A percentile compares a stretch with the other conserved stretches of the same genome.
These are phyloP conservation scores for Halophytophthora polymorphica DNA, from an alignment of 352 stramenopile species.

Conservation along the genomic window DNA sequence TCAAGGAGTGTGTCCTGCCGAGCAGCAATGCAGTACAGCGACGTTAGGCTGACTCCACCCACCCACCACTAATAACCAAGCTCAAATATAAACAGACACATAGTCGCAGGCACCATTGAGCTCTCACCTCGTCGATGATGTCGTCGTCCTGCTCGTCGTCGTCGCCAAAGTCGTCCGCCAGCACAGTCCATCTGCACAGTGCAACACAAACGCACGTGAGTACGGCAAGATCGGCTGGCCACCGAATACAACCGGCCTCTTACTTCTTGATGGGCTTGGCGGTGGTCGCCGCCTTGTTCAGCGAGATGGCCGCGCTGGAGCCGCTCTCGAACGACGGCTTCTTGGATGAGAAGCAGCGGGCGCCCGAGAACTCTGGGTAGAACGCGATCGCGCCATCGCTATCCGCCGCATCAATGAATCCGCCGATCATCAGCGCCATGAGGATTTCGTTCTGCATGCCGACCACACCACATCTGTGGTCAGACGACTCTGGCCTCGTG, in stretches of 20 bases:
- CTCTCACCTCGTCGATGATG: conserved; percentile 70
- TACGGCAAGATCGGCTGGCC: neutral
- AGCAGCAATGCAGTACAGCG: neutral
- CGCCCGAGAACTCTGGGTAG: conserved; percentile 40
- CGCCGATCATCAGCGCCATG: conserved; percentile 79
- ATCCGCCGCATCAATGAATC: conserved; percentile 58
- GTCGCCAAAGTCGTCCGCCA: conserved; percentile 61
- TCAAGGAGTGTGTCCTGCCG: conserved; percentile 68
- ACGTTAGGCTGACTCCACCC: neutral
- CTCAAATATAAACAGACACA: neutral
- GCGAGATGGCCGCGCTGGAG: conserved; percentile 41
- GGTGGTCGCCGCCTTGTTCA: conserved; percentile 39
- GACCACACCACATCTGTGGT: neutral
- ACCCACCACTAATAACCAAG: neutral
- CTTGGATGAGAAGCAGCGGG: conserved; percentile 49
- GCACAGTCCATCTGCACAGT: conserved; percentile 48
- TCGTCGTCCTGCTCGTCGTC: conserved; percentile 61
- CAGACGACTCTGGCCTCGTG: conserved; percentile 1
- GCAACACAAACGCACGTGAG: neutral
- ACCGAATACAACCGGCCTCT: neutral
- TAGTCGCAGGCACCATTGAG: neutral
- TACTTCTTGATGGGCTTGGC: conserved; percentile 45
- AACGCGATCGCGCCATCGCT: conserved; percentile 32
- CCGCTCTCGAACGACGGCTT: conserved; percentile 61
- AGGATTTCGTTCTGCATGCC: conserved; percentile 46